Conservation (phyloP, 441 rosid species). For the Aleurites moluccanus region DNA sequence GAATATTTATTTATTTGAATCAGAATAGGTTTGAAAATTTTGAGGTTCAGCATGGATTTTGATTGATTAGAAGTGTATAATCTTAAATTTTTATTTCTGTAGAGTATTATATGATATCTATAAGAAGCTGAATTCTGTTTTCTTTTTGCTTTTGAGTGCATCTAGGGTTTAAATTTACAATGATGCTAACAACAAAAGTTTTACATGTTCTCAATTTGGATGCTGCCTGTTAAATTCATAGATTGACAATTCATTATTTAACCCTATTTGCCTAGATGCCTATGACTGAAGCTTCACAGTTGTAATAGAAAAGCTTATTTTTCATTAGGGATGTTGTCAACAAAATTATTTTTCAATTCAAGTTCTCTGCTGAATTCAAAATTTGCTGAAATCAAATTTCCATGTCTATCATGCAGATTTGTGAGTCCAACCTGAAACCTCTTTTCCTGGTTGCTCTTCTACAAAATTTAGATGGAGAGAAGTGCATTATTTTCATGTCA, state of each 20-base stretch:
- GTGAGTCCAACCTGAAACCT: slow-evolving; percentile 74
- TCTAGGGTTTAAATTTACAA: slow-evolving; percentile 3
- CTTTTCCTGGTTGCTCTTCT: slow-evolving; percentile 74
- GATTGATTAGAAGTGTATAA: neutral
- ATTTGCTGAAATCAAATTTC: neutral
- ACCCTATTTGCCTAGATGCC: neutral
- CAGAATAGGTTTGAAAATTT: neutral
- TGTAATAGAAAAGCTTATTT: neutral
- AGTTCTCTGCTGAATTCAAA: too few species aligned
- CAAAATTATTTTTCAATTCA: neutral
- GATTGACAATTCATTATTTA: neutral
- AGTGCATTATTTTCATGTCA: slow-evolving; percentile 82
- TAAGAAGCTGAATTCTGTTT: neutral
- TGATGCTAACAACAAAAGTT: too few species aligned
- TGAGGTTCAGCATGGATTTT: neutral
- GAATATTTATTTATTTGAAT: neutral
- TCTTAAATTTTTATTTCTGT: neutral
- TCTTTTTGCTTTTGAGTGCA: neutral
- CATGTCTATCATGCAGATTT: slow-evolving; percentile 46
- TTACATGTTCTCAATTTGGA: neutral
- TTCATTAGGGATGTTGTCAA: neutral
- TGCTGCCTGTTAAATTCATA: neutral
- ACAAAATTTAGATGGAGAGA: slow-evolving; percentile 70
- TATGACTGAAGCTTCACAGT: slow-evolving; percentile 8
- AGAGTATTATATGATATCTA: neutral